Evolutionary conservation across 1,284 basidiomycete genomes (phyloP), one percentile per base, ranked within the genome.

Genomic region (Ganoderma meredithae): DNA sequence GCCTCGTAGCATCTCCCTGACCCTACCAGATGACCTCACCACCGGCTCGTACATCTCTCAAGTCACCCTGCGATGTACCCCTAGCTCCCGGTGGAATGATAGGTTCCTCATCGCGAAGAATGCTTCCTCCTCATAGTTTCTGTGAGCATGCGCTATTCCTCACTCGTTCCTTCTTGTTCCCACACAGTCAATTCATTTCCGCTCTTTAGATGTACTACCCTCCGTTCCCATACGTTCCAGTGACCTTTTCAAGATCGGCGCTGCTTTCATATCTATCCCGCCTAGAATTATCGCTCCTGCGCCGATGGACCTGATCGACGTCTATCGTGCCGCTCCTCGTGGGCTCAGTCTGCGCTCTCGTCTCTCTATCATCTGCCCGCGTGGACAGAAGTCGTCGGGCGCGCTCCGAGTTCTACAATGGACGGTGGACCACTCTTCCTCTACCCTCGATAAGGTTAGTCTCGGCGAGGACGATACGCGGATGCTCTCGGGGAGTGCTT

Each of bases 401-500:
- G 22, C 22, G 22, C 47, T 25, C 12, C 47, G 25, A 52, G 47
- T 4, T 25, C 47, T 52, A 52, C 25, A 22, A 52, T 52, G 22
- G 47, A 49, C 2, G 47, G 8, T 17, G 47, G 47, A 8, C n/a
- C 22, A 25, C 22, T 12, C 47, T 27, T 52, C 47, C 47, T 25
- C 47, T 25, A 52, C 12, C 25, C 47, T 52, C 47, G 47, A 52
- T 25, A 25, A 52, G 22, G 12, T n/a, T 52, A 27, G 47, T 25
- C 47, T 52, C 47, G 47, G 47, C 22, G 47, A 52, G 22, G 10
- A 27, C 12, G 47, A 52, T 22, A 52, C 47, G 12, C 47, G 47
- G 47, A 52, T 52, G 47, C 47, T 52, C 47, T 52, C 47, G 47
- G 47, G 47, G 22, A 3, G 22, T 52, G 47, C 25, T 52, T 52